Evolutionary conservation across 202 grass and related monocot species (phyloP).

Genomic region (Panicum virgatum): DNA sequence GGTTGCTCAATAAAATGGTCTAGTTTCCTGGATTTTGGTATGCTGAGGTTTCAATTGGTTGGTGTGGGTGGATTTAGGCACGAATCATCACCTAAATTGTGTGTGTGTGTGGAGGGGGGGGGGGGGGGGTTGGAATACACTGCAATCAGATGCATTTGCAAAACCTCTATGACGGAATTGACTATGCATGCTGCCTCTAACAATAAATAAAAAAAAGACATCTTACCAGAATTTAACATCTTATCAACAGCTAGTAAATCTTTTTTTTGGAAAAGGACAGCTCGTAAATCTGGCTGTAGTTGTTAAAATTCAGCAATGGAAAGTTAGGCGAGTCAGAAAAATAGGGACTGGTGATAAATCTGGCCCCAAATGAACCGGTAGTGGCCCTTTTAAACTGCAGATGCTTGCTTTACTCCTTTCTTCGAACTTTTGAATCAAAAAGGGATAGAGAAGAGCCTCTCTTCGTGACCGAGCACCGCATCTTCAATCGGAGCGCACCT

Average conservation of each 20-base stretch:
- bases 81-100: not conserved
- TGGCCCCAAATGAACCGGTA: not conserved
- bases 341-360: not conserved
- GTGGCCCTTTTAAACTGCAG: not conserved
- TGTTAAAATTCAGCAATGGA: not conserved
- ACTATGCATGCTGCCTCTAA: too few relatives aligned
- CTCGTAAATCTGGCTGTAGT: not conserved
- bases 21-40: not conserved
- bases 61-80: not conserved
- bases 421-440: not conserved
- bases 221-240: too few relatives aligned
- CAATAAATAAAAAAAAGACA: too few relatives aligned
- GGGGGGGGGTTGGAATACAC: not conserved
- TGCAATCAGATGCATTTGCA: not conserved
- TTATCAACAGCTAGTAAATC: not conserved
- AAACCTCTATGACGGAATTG: not conserved
- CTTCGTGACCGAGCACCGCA: not conserved
- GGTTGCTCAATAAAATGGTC: not conserved
- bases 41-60: not conserved
- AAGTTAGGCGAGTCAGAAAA: not conserved
- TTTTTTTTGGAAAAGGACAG: too few relatives aligned
- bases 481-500: not conserved
- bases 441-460: not conserved
- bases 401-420: not conserved
- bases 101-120: too few relatives aligned